A percentile compares a stretch with the other conserved stretches of the same genome.
phyloP scores from a whole-genome alignment of 164 flowering plant species.

The Dillenia suffruticosa region DNA sequence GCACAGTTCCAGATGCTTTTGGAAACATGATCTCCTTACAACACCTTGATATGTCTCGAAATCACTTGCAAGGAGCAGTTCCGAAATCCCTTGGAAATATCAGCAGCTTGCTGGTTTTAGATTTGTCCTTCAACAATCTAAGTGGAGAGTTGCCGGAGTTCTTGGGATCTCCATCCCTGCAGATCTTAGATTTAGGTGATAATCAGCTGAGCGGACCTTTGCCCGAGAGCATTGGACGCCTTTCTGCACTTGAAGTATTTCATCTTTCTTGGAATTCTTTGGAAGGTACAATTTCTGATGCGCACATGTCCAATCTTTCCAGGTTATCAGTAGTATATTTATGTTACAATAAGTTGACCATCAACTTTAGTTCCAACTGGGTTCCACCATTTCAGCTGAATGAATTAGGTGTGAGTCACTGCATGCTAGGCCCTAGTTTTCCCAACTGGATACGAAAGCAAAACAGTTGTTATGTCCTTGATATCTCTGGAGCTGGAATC shows the following conservation, averaged over 20 bases:
- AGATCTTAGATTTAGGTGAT: not conserved
- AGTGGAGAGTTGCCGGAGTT: not conserved
- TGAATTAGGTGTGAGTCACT: not conserved
- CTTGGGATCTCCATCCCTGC: constrained; percentile 9
- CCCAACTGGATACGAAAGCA: constrained; percentile 27
- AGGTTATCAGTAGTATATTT: constrained; percentile 4
- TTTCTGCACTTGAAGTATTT: constrained; percentile 12
- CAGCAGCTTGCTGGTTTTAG: constrained; percentile 1
- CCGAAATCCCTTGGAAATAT: constrained; percentile 14
- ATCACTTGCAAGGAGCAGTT: constrained; percentile 8
- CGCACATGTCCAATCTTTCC: constrained; percentile 20
- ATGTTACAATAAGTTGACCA: constrained; percentile 7
- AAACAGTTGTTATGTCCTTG: not conserved
- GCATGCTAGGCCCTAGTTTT: constrained; percentile 19
- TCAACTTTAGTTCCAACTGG: constrained; percentile 14
- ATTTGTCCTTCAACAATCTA: constrained; percentile 3
- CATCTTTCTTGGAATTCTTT: constrained; percentile 16
- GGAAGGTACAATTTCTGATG: constrained; percentile 17
- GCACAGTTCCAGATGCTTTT: constrained; percentile 9
- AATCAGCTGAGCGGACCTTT: constrained; percentile 8
- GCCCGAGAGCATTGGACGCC: constrained; percentile 6
- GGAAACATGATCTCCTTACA: constrained; percentile 5
- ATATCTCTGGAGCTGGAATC: constrained; percentile 13
- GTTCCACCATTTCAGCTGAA: constrained; percentile 22
- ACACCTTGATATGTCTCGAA: not conserved